These are phyloP conservation scores for Parachlorella kessleri DNA, from an alignment of 139 green algal genomes.

Conservation along the genomic window DNA sequence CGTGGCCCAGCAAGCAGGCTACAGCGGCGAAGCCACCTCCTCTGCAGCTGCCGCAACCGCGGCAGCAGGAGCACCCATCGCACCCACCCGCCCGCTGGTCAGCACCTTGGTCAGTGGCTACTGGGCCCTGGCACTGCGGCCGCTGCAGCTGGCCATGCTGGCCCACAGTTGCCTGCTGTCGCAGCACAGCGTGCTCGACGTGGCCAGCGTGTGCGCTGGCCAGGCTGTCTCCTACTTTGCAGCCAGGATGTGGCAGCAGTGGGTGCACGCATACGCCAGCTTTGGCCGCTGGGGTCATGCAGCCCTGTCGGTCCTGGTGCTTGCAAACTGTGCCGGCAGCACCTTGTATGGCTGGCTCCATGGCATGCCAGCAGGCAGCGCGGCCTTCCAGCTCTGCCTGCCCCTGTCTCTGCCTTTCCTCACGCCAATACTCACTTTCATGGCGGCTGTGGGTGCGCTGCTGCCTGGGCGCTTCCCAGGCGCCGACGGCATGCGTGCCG, in stretches of 20 bases:
- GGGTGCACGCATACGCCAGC: neutral
- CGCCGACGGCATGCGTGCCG: neutral
- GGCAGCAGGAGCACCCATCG: no score
- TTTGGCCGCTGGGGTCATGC: neutral
- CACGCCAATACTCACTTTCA: neutral
- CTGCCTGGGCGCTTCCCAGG: neutral
- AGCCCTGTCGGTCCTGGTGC: neutral
- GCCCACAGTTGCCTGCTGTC: no score
- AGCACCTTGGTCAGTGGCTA: no score
- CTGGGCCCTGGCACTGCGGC: no score
- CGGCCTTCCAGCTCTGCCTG: neutral
- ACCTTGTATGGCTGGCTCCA: neutral
- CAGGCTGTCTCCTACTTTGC: neutral
- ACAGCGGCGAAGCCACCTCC: no score
- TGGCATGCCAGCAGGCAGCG: no score
- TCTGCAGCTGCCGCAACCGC: no score
- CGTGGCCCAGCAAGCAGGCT: neutral
- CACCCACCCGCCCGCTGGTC: no score
- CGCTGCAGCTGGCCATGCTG: no score
- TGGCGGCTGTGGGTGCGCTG: neutral
- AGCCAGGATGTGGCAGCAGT: neutral
- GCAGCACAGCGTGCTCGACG: no score
- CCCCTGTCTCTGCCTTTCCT: neutral
- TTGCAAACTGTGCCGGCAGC: neutral
- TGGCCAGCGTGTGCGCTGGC: neutral